Evolutionary conservation across 2,329 filamentous ascomycete genomes (phyloP), one percentile per base, ranked within the genome.

Genomic region (Lachnellula cervina): DNA sequence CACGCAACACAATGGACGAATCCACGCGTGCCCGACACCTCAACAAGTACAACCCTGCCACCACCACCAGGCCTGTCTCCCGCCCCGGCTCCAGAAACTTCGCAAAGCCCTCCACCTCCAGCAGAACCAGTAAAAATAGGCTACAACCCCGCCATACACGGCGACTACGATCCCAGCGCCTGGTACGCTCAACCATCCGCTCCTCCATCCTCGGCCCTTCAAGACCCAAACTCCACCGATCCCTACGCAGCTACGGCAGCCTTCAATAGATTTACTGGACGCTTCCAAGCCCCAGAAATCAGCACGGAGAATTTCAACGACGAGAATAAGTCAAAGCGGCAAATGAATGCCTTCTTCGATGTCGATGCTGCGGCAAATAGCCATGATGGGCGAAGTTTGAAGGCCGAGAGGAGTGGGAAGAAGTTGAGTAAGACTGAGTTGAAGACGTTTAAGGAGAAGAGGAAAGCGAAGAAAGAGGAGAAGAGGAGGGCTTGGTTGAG

Each of bases 121-220:
- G 63, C 64, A 59, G 28, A 32, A 69, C 69, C 73, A 53, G 74
- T 81, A 21, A 81, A 80, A 5, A 86, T 87, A 56, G 91, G 93
- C 59, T 99, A 99, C 75, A 96, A 97, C 69, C 94, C 94, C 1
- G 89, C 90, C 23, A 93, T 99, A 46, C 94, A 99, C 71, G 94
- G 94, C 64, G 88, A 92, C 74, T 99, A 97, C 76, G 94, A 99
- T 67, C 91, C 92, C 4, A 94, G 87, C 58, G 93, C 94, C n/a
- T 89, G 91, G 76, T 99, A 99, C 70, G 93, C 94, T 11, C 81
- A 89, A 68, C 70, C 78, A 45, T 72, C 75, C 47, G 63, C 69
- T 11, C 61, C 72, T 42, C 71, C 72, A 6, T 64, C 69, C n/a
- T 55, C 69, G 0, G 62, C 72, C 6, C 60, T 13, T 59, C 69